Base-by-base conservation (phyloP, 1,284 basidiomycete genomes). In the Leccinum pseudoinsigne region DNA sequence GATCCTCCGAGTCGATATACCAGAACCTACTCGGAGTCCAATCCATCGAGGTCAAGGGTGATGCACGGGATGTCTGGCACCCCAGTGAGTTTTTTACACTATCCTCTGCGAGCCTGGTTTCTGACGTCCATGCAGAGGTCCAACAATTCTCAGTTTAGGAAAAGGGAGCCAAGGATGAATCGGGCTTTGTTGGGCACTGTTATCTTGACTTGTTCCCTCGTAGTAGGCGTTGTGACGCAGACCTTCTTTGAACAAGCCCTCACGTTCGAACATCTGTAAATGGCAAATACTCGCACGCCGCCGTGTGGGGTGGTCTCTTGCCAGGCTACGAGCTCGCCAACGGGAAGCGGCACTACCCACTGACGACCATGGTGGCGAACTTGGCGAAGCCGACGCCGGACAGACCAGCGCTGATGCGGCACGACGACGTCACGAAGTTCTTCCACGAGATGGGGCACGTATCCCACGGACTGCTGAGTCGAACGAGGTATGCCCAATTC, bases 381-480 rank as follows among this genome's bases (percentile, higher is more conserved):
- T 82, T 95, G 3, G 90, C 93, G 3, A 95, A 94, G 72, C 83
- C 90, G 3, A 92, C 91, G 0, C 85, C 88, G 0, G 86, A 88
- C 2, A 87, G 88, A 64, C 92, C 92, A 1, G 93, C 93, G 12
- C 79, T 94, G 28, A 90, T 95, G 90, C 81, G 86, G 42, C 92
- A 94, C 67, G 86, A 89, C 67, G 90, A 92, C 66, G 89, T 90
- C 2, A 89, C 89, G 23, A 91, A 88, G 0, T 90, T 91, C 76
- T 91, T 91, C 83, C 88, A 91, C 68, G 89, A 91, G 74, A 89
- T 93, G 86, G 93, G 93, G 0, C 93, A 95, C 68, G 91, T 92
- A 12, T 94, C 94, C 83, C 93, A 95, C 72, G 89, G 88, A 1
- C 76, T 95, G 57, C 77, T 93, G 59, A 90, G 88, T 23, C 23